Conservation (phyloP, 371 early-diverging fungal genomes). For the Zopfochytrium polystomum region DNA sequence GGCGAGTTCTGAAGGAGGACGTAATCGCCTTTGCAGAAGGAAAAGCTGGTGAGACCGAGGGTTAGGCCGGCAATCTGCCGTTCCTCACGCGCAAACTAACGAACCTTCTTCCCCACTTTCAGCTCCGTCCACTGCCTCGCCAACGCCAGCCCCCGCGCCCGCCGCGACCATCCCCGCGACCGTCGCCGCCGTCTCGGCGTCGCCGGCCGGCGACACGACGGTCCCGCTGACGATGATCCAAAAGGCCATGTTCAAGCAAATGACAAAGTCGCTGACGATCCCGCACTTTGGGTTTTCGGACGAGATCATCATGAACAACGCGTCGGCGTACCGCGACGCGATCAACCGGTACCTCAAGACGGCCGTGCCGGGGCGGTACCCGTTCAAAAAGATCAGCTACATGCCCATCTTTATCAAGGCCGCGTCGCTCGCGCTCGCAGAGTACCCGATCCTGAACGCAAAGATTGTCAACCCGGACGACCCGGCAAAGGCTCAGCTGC, state of each 20-base stretch:
- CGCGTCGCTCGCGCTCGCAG: slow-evolving; percentile 72
- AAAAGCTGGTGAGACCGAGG: background rate
- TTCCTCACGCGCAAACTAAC: slow-evolving; percentile 10
- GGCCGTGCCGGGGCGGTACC: slow-evolving; percentile 20
- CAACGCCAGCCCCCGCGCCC: background rate
- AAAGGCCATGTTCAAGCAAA: slow-evolving; percentile 94
- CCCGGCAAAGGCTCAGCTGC: slow-evolving; percentile 51
- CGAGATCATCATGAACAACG: slow-evolving; percentile 74
- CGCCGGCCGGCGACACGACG: background rate
- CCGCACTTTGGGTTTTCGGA: slow-evolving; percentile 95
- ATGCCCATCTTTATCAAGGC: slow-evolving; percentile 97
- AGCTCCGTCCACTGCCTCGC: slow-evolving; percentile 8
- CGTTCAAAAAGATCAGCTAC: slow-evolving; percentile 77
- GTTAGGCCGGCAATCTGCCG: background rate
- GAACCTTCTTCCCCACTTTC: slow-evolving; percentile 22
- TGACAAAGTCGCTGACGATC: slow-evolving; percentile 88
- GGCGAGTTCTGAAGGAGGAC: slow-evolving; percentile 90
- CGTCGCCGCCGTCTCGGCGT: background rate
- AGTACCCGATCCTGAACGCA: slow-evolving; percentile 90
- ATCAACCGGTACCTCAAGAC: slow-evolving; percentile 58
- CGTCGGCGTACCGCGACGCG: slow-evolving; percentile 60
- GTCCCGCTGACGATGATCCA: slow-evolving; percentile 74
- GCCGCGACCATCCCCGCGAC: background rate
- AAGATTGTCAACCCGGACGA: slow-evolving; percentile 50
- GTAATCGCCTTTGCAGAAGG: slow-evolving; percentile 46